Evolutionary conservation across 2,329 filamentous ascomycete species (phyloP).

Genomic region (Drechslerella stenobrocha): DNA sequence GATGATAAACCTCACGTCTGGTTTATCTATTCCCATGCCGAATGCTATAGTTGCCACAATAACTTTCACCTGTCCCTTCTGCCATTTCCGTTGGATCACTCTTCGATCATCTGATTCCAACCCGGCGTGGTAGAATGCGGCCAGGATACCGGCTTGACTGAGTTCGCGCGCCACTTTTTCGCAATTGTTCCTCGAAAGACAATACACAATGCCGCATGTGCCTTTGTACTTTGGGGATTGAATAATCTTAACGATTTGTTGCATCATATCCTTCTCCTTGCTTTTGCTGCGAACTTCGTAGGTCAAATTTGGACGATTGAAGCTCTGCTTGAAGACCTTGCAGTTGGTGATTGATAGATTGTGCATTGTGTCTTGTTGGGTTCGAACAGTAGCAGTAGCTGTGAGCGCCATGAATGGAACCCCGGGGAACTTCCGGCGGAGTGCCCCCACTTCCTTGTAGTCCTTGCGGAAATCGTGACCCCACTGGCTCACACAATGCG

Average conservation of each 20-base stretch:
- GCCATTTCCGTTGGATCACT: conserved; percentile 77
- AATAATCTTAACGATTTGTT: conserved; percentile 68
- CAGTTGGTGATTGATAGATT: conserved; percentile 83
- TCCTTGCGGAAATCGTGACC: conserved; percentile 96
- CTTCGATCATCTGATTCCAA: conserved; percentile 71
- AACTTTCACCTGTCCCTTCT: conserved; percentile 75
- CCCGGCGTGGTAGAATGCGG: conserved; percentile 82
- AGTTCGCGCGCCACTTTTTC: conserved; percentile 77
- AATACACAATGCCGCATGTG: conserved; percentile 90
- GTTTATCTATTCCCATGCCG: conserved; percentile 99
- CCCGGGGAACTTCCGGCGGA: conserved; percentile 71
- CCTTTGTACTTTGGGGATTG: conserved; percentile 65
- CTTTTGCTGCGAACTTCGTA: conserved; percentile 80
- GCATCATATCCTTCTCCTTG: conserved; percentile 61
- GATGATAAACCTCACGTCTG: conserved; percentile 93
- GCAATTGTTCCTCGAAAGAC: conserved; percentile 78
- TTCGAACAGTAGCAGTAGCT: conserved; percentile 89
- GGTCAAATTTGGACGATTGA: conserved; percentile 91
- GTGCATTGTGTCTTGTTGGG: conserved; percentile 86
- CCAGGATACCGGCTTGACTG: conserved; percentile 66
- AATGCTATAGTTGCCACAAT: conserved; percentile 98
- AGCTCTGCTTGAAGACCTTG: conserved; percentile 83
- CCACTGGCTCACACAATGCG: conserved; percentile 99
- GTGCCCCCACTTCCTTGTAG: conserved; percentile 80
- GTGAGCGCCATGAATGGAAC: conserved; percentile 94